These are phyloP conservation scores for Boletus subparvulus DNA, from an alignment of 768 basidiomycete species.

Conservation along the genomic window DNA sequence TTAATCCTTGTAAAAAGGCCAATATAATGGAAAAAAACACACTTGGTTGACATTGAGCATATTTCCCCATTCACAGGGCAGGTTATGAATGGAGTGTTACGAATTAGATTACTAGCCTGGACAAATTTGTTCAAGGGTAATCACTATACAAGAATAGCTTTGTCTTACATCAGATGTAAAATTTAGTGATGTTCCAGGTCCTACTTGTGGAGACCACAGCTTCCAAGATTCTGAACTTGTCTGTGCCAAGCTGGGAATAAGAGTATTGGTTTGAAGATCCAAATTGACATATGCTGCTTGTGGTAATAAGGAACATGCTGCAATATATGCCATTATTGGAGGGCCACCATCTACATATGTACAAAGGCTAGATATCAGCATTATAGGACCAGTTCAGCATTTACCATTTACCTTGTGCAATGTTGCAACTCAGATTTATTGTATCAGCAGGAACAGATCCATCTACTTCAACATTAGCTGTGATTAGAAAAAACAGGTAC, in stretches of 20 bases:
- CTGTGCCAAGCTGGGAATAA: not conserved
- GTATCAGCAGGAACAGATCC: not conserved
- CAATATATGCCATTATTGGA: constrained; percentile 2
- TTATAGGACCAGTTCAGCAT: not conserved
- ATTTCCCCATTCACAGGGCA: not conserved
- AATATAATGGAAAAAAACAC: not conserved
- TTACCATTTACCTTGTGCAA: not conserved
- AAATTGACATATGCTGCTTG: not conserved
- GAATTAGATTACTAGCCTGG: not conserved
- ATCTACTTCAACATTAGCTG: constrained; percentile 9
- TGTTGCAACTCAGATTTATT: not conserved
- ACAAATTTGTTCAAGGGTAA: not conserved
- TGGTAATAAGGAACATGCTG: constrained; percentile 8
- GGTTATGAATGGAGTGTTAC: not conserved
- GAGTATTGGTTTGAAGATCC: not conserved
- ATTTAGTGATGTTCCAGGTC: not conserved
- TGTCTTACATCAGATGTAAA: not conserved
- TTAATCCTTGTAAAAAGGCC: no score
- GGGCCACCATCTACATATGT: not conserved
- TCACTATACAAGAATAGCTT: no score
- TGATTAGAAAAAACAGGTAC: constrained; percentile 10
- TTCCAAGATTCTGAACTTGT: not conserved
- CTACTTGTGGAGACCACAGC: not conserved
- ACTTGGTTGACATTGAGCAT: not conserved
- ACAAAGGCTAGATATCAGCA: not conserved